Conservation (phyloP, 257 asterid genomes). For the Solanum peruvianum region DNA sequence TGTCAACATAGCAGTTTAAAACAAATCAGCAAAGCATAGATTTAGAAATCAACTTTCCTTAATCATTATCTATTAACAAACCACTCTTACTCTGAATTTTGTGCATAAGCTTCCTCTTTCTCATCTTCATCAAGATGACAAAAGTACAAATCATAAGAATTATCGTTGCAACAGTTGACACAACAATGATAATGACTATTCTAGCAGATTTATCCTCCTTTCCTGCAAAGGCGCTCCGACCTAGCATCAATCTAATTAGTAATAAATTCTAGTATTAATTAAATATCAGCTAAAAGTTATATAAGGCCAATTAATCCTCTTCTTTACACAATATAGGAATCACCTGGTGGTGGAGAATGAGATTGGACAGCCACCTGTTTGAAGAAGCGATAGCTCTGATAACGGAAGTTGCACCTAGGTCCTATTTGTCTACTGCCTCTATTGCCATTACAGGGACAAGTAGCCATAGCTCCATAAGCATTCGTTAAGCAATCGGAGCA, state of each 20-base stretch:
- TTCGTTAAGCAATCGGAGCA: conserved; percentile 5
- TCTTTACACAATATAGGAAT: not conserved
- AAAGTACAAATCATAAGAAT: not conserved
- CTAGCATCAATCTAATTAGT: not conserved
- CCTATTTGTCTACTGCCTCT: not conserved
- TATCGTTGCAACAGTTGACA: not conserved
- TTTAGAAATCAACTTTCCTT: not conserved
- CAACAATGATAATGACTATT: not conserved
- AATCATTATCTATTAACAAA: not conserved
- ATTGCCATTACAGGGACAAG: not conserved
- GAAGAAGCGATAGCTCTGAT: not conserved
- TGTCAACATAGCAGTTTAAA: not conserved
- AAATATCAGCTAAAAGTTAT: not conserved
- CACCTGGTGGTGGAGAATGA: not conserved
- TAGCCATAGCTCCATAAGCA: not conserved
- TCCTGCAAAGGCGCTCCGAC: not conserved
- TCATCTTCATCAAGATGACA: not conserved
- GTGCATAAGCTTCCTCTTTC: not conserved
- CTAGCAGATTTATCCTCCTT: not conserved
- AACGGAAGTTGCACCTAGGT: conserved; percentile 8
- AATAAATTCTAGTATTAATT: not conserved
- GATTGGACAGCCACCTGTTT: not conserved
- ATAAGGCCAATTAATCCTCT: not conserved
- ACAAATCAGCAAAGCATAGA: not conserved
- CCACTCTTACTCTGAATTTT: not conserved